phyloP scores from a whole-genome alignment of 2,329 filamentous ascomycete species.

The Beauveria scarabaeidicola region DNA sequence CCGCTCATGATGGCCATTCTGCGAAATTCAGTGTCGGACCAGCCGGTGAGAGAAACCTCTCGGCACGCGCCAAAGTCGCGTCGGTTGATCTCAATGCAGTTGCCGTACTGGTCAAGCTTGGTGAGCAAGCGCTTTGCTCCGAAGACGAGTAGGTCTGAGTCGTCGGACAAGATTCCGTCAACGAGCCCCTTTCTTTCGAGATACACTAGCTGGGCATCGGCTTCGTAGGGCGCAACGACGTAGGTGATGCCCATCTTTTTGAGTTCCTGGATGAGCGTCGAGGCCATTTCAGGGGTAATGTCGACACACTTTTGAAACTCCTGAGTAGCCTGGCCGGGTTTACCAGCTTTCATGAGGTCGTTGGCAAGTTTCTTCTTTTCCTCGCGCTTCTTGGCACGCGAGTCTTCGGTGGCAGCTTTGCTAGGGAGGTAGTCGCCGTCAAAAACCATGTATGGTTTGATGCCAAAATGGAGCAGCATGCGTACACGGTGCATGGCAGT shows the following conservation, averaged over 20 bases:
- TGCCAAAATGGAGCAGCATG: slow-evolving; percentile 89
- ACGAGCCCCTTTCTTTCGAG: slow-evolving; percentile 80
- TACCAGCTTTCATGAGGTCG: slow-evolving; percentile 74
- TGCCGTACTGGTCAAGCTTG: slow-evolving; percentile 88
- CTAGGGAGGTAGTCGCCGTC: slow-evolving; percentile 93
- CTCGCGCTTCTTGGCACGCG: slow-evolving; percentile 65
- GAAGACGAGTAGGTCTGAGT: slow-evolving; percentile 93
- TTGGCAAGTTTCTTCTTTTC: slow-evolving; percentile 68
- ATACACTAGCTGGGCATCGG: slow-evolving; percentile 93
- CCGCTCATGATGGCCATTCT: slow-evolving; percentile 95
- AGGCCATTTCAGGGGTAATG: slow-evolving; percentile 92
- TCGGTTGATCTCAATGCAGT: slow-evolving; percentile 86
- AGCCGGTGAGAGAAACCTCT: slow-evolving; percentile 82
- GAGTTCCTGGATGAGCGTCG: slow-evolving; percentile 81
- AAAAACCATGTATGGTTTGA: slow-evolving; percentile 92
- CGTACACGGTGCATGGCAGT: slow-evolving; percentile 83
- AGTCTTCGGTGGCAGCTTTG: slow-evolving; percentile 79
- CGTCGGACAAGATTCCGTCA: slow-evolving; percentile 84
- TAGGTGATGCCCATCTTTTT: slow-evolving; percentile 75
- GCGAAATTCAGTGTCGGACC: slow-evolving; percentile 85
- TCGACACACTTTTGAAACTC: slow-evolving; percentile 95
- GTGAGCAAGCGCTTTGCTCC: slow-evolving; percentile 85
- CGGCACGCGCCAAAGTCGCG: slow-evolving; percentile 81
- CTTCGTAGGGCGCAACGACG: slow-evolving; percentile 93
- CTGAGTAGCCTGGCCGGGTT: slow-evolving; percentile 66